Conservation (phyloP, 2,329 filamentous ascomycete genomes). For the Hypoxylon sp. region DNA sequence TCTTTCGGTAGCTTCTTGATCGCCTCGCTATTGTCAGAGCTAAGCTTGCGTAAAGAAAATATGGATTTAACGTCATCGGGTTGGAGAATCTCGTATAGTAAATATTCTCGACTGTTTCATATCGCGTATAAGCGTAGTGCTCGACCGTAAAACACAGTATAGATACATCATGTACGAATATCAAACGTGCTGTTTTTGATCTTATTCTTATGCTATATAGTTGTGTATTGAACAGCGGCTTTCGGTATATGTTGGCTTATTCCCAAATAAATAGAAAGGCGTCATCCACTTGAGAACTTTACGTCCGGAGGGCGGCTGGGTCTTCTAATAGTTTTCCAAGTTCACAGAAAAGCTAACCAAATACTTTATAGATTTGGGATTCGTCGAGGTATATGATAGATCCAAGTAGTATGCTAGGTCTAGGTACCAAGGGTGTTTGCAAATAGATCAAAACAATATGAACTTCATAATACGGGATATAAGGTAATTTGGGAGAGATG, state of each 20-base stretch:
- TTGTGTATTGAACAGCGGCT: background rate
- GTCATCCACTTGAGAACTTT: background rate
- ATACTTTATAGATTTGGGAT: too few species aligned
- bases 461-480: background rate
- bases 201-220: background rate
- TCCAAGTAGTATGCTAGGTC: background rate
- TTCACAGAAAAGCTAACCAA: too few species aligned
- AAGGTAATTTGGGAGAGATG: background rate
- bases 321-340: background rate
- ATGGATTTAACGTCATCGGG: conserved; percentile 50
- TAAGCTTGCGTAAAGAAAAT: conserved; percentile 43
- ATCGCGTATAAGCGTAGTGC: background rate
- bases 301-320: background rate
- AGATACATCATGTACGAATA: background rate
- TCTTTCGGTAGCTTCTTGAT: background rate
- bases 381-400: too few species aligned
- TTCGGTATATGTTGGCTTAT: background rate
- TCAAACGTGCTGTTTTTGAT: background rate
- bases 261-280: background rate
- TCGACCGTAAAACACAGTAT: background rate
- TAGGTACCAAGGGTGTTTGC: background rate
- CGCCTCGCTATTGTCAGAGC: conserved; percentile 10
- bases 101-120: background rate
- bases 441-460: background rate
- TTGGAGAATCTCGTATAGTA: conserved; percentile 24